Base-by-base conservation (phyloP, 352 stramenopile genomes). In the Pythium sukuiense region DNA sequence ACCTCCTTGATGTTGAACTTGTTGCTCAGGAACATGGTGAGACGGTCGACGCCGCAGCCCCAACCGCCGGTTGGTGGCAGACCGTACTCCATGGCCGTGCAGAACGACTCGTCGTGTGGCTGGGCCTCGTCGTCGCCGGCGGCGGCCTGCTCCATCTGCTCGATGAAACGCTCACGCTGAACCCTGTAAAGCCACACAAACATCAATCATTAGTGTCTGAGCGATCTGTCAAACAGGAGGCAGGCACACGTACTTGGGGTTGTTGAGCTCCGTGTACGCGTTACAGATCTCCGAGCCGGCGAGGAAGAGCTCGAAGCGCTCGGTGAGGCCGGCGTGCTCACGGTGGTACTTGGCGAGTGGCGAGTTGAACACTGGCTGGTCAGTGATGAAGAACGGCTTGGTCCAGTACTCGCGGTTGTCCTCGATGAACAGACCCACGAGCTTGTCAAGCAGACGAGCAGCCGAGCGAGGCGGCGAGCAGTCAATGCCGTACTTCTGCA, bases 241-340 rank as follows among this genome's bases (percentile, higher is more conserved):
- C 27, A 30, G 8, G 14, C 0, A 24, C 1, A 55, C 61, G 55
- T 67, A 70, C 68, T 67, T 90, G 16, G 97, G 97, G 81, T 99
- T 97, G 67, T 98, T 99, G 43, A 99, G 88, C 80, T 99, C 98
- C 71, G 95, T 98, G 84, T 99, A 99, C 14, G 98, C 97, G 78
- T 99, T 99, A 62, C 96, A 98, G 71, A 99, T 91, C 73, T 99
- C 98, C 20, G 95, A 77, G 45, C 97, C 97, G 14, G 93, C 90
- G 3, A 98, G 82, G 80, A 99, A 99, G 26, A 99, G 82, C 83
- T 99, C 98, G 72, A 99, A 99, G 59, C 98, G 87, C 77, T 99
- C 97, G 16, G 97, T 97, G 55, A 99, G 81, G 7, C 91, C 96
- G 2, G 84, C 75, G 65, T 97, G 97, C 60, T 81, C 86, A 54